These are phyloP conservation scores for Cladosporium phlei DNA, from an alignment of 2,329 filamentous ascomycete species.

Conservation along the genomic window DNA sequence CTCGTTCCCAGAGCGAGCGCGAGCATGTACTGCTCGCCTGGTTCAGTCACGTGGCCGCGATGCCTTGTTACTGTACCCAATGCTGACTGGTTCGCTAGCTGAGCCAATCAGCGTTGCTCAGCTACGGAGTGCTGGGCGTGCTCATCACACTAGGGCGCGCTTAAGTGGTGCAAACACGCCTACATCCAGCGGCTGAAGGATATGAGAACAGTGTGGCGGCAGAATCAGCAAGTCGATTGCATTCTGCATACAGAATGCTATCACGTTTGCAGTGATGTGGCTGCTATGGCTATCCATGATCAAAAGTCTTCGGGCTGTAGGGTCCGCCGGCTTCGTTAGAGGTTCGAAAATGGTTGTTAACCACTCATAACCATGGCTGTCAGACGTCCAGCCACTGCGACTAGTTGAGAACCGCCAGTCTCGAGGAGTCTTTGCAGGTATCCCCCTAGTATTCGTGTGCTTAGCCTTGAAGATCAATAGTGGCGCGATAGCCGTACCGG, in stretches of 20 bases:
- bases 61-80: too few species aligned
- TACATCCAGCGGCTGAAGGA: conserved; percentile 15
- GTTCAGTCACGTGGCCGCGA: too few species aligned
- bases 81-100: too few species aligned
- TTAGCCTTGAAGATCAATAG: conserved; percentile 14
- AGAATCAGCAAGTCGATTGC: conserved; percentile 13
- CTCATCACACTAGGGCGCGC: too few species aligned
- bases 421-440: neutral
- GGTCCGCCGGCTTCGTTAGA: neutral
- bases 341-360: conserved; percentile 4
- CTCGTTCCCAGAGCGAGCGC: too few species aligned
- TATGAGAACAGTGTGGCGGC: conserved; percentile 15
- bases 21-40: too few species aligned
- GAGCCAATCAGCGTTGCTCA: too few species aligned
- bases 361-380: conserved; percentile 8
- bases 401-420: conserved; percentile 8
- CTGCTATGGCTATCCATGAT: conserved; percentile 15
- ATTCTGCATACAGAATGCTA: conserved; percentile 12
- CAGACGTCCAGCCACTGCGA: conserved; percentile 12
- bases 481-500: conserved; percentile 8
- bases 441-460: conserved; percentile 3
- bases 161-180: conserved; percentile 15
- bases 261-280: conserved; percentile 14
- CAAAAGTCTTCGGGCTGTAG: neutral
- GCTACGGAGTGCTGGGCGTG: too few species aligned